A percentile compares a stretch with the other conserved stretches of the same genome.
These are phyloP conservation scores for Chaetomium cochliodes DNA, from an alignment of 495 filamentous ascomycete genomes.

Conservation along the genomic window DNA sequence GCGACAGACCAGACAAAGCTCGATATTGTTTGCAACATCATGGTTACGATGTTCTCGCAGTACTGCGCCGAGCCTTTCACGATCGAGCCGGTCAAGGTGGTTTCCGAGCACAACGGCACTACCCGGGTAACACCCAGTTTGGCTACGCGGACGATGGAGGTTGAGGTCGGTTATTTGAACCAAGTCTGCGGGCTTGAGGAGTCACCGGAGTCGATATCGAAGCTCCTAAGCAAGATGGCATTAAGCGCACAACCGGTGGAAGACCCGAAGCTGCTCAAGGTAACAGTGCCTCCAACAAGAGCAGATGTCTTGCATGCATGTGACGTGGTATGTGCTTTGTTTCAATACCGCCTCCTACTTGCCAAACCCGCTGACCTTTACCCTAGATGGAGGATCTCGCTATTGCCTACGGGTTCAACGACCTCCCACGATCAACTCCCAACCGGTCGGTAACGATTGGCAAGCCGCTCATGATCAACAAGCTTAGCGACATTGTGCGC, in stretches of 20 bases:
- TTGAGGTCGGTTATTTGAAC: conserved; percentile 90
- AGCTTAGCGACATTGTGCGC: conserved; percentile 87
- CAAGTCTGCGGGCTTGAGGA: conserved; percentile 79
- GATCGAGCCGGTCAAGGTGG: conserved; percentile 86
- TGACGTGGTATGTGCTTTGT: conserved; percentile 59
- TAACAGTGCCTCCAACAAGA: conserved; percentile 80
- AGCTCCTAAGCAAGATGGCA: conserved; percentile 81
- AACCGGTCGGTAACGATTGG: conserved; percentile 81
- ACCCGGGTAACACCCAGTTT: conserved; percentile 79
- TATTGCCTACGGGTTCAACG: conserved; percentile 95
- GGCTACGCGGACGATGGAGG: conserved; percentile 68
- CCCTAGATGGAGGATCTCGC: conserved; percentile 87
- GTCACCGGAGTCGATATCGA: conserved; percentile 67
- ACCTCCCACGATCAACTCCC: conserved; percentile 78
- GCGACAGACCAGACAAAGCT: conserved; percentile 97
- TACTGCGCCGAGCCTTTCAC: conserved; percentile 88
- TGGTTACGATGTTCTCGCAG: conserved; percentile 95
- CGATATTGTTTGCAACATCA: conserved; percentile 89
- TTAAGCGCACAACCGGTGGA: conserved; percentile 71
- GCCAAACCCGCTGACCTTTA: not conserved
- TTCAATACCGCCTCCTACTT: not conserved
- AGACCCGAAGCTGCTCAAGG: conserved; percentile 66
- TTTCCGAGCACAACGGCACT: conserved; percentile 85
- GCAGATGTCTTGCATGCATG: conserved; percentile 95
- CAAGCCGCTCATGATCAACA: conserved; percentile 87